Evolutionary conservation across 2,329 filamentous ascomycete genomes (phyloP).

Genomic region (Claviceps pazoutovae): DNA sequence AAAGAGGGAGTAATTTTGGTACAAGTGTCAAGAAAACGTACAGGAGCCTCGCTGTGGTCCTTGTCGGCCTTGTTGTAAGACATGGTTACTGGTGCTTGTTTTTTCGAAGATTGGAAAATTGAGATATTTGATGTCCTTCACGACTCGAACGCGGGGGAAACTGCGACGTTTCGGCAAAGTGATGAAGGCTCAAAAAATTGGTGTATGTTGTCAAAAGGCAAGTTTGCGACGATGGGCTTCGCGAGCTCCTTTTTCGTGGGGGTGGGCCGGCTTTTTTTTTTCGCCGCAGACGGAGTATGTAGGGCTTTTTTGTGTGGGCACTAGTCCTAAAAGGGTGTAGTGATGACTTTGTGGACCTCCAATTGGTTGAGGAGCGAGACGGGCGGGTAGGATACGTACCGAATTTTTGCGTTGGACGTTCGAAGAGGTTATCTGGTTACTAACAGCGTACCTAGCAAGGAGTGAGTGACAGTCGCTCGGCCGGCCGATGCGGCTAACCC

Average conservation of each 20-base stretch:
- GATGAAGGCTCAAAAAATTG: constrained; percentile 42
- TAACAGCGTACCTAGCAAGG: background rate
- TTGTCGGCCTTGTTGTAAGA: constrained; percentile 94
- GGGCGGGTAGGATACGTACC: constrained; percentile 6
- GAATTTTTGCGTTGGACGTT: background rate
- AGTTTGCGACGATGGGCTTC: background rate
- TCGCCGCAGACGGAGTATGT: background rate
- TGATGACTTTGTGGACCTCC: background rate
- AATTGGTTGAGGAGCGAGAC: constrained; percentile 6
- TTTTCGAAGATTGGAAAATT: constrained; percentile 3
- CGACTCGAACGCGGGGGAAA: constrained; percentile 56
- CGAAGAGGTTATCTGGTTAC: background rate
- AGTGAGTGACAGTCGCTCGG: background rate
- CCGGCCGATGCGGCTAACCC: background rate
- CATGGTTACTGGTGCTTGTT: constrained; percentile 43
- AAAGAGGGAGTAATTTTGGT: background rate
- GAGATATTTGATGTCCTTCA: constrained; percentile 40
- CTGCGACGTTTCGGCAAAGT: constrained; percentile 57
- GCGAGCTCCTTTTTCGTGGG: constrained; percentile 8
- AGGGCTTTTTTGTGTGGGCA: constrained; percentile 10
- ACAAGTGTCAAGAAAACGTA: constrained; percentile 29
- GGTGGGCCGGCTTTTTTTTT: constrained; percentile 1
- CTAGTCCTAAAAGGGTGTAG: constrained; percentile 8
- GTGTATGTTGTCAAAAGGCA: background rate
- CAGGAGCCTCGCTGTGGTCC: constrained; percentile 78